Percentiles rank a stretch among this genome's conserved stretches.
Conservation (phyloP, 352 stramenopile genomes). For the Phytophthora boehmeriae region DNA sequence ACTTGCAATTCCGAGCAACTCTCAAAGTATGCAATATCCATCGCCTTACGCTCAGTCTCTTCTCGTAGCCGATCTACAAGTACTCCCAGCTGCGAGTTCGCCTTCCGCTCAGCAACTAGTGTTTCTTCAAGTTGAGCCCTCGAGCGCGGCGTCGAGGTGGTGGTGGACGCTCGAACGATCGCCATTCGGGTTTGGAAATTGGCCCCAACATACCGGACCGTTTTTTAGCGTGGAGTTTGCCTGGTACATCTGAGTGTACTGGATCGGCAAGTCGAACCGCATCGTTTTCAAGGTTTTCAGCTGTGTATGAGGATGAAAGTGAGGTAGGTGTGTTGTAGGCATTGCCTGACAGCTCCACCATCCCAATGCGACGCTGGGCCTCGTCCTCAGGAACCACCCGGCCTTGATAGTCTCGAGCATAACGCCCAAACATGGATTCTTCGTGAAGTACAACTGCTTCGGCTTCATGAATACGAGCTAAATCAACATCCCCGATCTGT, state of each 20-base stretch:
- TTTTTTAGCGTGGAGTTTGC: conserved; percentile 67
- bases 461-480: conserved; percentile 75
- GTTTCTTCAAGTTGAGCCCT: conserved; percentile 72
- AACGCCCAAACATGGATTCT: conserved; percentile 66
- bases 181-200: conserved; percentile 63
- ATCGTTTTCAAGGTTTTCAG: conserved; percentile 21
- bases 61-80: conserved; percentile 61
- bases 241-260: conserved; percentile 16
- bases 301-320: conserved; percentile 11
- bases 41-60: conserved; percentile 76
- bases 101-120: conserved; percentile 51
- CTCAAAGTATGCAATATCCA: conserved; percentile 82
- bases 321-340: conserved; percentile 41
- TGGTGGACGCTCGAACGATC: conserved; percentile 35
- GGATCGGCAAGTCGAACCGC: conserved; percentile 5
- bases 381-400: conserved; percentile 71
- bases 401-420: conserved; percentile 72
- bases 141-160: conserved; percentile 56
- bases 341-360: conserved; percentile 62
- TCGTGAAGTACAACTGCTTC: conserved; percentile 74
- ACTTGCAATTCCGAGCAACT: conserved; percentile 64
- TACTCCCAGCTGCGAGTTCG: conserved; percentile 49
- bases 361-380: conserved; percentile 51
- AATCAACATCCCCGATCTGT: conserved; percentile 86
- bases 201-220: conserved; percentile 67